Base-by-base conservation (phyloP, 305 asterid species). In the Solanum hybrid region DNA sequence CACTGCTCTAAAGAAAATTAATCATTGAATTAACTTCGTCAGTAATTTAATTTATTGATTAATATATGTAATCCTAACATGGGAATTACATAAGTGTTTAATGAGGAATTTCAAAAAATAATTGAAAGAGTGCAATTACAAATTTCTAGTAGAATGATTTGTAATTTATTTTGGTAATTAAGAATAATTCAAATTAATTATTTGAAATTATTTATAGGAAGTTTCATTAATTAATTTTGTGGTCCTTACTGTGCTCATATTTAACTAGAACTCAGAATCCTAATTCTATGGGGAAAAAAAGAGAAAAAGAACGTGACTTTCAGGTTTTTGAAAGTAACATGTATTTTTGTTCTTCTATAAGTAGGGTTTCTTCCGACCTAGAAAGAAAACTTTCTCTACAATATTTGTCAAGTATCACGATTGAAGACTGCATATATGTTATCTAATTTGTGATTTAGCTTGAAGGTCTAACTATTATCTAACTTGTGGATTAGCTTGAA, bases 281-380 rank as follows among this genome's bases (percentile, higher is more conserved):
- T 64, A 64, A 19, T 64, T 64, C 1, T 60, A 19, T 0, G 2
- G 0, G 0, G 0, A 19, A 2, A 56, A 56, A 0, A 1, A 17
- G 19, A 40, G 22, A 15, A 56, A 56, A 56, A 17, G 24, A 56
- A 56, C 9, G 66, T 56, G 24, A 56, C 66, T 56, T 56, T 2
- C 2, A 3, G 66, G 1, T 56, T 17, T 0, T 56, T 56, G 24
- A 56, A 56, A 56, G 10, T 56, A 56, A 56, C 24, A 3, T 56
- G 69, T 6, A 56, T 56, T 56, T 56, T 42, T 42, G 19, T 42
- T 42, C 60, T 42, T 42, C 71, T 60, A 3, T 60, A 60, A 60
- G 2, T 19, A 60, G 2, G 26, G 10, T 60, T 56, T 60, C 5
- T 60, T 60, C 5, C 3, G 4, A 19, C 5, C 71, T 60, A 60